These are phyloP conservation scores for Leccinum aurantiacum DNA, from an alignment of 768 basidiomycete species.

Conservation along the genomic window DNA sequence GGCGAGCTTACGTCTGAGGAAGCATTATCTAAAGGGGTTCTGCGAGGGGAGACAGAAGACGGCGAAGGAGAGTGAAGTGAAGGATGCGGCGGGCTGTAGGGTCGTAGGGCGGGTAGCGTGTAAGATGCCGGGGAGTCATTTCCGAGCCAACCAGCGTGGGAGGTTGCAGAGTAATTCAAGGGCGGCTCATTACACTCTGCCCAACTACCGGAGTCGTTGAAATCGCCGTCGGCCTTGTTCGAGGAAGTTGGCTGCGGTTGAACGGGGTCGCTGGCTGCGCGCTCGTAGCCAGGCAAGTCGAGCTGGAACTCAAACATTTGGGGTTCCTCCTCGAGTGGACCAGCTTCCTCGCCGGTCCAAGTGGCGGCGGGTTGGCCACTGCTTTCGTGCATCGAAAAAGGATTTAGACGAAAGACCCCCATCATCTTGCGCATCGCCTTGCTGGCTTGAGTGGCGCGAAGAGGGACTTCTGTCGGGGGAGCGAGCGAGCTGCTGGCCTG, in stretches of 20 bases:
- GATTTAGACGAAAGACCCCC: slow-evolving; percentile 75
- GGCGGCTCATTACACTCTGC: slow-evolving; percentile 21
- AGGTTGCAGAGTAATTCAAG: slow-evolving; percentile 20
- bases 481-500: slow-evolving; percentile 42
- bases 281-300: slow-evolving; percentile 33
- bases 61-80: slow-evolving; percentile 29
- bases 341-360: slow-evolving; percentile 52
- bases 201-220: slow-evolving; percentile 26
- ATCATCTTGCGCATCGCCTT: slow-evolving; percentile 74
- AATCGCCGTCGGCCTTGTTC: slow-evolving; percentile 13
- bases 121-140: slow-evolving; percentile 30
- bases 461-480: slow-evolving; percentile 65
- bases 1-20: slow-evolving; percentile 31
- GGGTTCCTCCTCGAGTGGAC: slow-evolving; percentile 61
- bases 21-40: slow-evolving; percentile 24
- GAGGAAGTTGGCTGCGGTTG: slow-evolving; percentile 16
- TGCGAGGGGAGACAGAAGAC: slow-evolving; percentile 27
- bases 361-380: slow-evolving; percentile 41
- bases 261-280: slow-evolving; percentile 16
- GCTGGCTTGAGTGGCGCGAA: slow-evolving; percentile 73
- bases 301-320: slow-evolving; percentile 68
- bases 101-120: slow-evolving; percentile 30
- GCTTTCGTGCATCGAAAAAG: slow-evolving; percentile 66
- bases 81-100: slow-evolving; percentile 29
- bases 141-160: slow-evolving; percentile 31